phyloP scores from a whole-genome alignment of 1,284 basidiomycete genomes.

The Malassezia cuniculi region DNA sequence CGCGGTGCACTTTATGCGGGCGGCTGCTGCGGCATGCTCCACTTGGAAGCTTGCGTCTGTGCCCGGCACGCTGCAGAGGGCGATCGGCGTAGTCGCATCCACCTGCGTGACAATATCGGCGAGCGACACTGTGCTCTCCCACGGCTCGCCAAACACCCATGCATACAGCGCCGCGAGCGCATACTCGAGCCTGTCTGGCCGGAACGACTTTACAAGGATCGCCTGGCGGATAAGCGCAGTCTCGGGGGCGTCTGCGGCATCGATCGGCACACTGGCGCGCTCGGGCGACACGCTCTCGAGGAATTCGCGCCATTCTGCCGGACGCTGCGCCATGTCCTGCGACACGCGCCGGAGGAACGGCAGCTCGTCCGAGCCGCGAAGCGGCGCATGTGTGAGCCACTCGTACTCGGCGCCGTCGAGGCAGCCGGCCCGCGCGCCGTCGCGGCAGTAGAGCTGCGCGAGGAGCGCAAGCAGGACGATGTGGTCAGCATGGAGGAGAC shows the following conservation, averaged over 20 bases:
- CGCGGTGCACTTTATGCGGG: slow-evolving; percentile 22
- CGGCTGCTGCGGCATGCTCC: slow-evolving; percentile 30
- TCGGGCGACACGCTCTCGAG: slow-evolving; percentile 62
- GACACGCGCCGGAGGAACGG: slow-evolving; percentile 47
- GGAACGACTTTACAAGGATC: slow-evolving; percentile 71
- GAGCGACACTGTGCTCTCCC: slow-evolving; percentile 47
- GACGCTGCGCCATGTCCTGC: slow-evolving; percentile 40
- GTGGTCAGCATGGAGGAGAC: slow-evolving; percentile 79
- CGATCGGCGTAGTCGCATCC: slow-evolving; percentile 29
- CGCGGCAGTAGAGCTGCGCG: slow-evolving; percentile 72
- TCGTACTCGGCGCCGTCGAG: slow-evolving; percentile 68
- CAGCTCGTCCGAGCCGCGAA: slow-evolving; percentile 45
- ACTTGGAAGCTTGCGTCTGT: slow-evolving; percentile 40
- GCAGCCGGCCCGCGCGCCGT: slow-evolving; percentile 46
- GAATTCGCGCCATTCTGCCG: slow-evolving; percentile 66
- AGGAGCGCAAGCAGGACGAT: slow-evolving; percentile 80
- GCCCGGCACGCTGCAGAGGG: slow-evolving; percentile 39
- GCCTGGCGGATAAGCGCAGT: slow-evolving; percentile 61
- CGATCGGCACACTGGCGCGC: slow-evolving; percentile 48
- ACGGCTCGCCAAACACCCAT: slow-evolving; percentile 62
- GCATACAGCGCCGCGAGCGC: slow-evolving; percentile 64
- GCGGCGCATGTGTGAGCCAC: slow-evolving; percentile 64
- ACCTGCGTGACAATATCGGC: slow-evolving; percentile 30
- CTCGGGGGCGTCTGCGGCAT: slow-evolving; percentile 44
- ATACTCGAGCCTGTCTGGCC: slow-evolving; percentile 75